phyloP scores from a whole-genome alignment of 2,329 filamentous ascomycete genomes.

The Verticillium alfalfae region DNA sequence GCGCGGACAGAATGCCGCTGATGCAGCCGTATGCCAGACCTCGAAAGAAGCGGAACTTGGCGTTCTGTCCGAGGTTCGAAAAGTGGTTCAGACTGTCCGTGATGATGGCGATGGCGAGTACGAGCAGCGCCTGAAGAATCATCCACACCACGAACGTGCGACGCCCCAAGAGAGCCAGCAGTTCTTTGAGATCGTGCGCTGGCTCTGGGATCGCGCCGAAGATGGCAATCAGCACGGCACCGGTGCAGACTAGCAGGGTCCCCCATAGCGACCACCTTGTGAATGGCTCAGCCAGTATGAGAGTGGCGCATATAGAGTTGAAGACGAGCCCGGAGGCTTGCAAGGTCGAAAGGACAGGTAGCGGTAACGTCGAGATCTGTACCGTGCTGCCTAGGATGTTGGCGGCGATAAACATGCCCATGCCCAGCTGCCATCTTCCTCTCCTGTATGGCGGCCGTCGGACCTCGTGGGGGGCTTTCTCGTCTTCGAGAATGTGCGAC shows the following conservation, averaged over 20 bases:
- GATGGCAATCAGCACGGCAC: conserved; percentile 85
- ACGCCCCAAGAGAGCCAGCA: conserved; percentile 69
- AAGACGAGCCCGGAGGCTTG: conserved; percentile 96
- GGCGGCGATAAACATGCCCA: conserved; percentile 93
- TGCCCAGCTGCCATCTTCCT: conserved; percentile 92
- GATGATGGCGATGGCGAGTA: conserved; percentile 60
- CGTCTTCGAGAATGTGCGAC: conserved; percentile 95
- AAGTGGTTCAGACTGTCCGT: conserved; percentile 51
- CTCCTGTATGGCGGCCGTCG: conserved; percentile 84
- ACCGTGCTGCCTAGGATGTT: conserved; percentile 94
- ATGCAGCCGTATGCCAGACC: conserved; percentile 86
- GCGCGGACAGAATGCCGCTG: conserved; percentile 88
- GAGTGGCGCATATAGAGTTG: conserved; percentile 94
- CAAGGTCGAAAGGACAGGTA: conserved; percentile 89
- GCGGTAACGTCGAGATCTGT: conserved; percentile 90
- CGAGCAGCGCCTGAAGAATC: conserved; percentile 68
- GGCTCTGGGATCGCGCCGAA: conserved; percentile 94
- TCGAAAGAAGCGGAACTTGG: conserved; percentile 67
- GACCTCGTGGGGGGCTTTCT: conserved; percentile 73
- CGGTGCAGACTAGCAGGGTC: conserved; percentile 79
- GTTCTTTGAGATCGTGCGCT: conserved; percentile 78
- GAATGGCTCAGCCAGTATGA: conserved; percentile 90
- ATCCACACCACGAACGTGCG: conserved; percentile 85
- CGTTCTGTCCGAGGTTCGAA: conserved; percentile 50
- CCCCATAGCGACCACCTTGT: conserved; percentile 89